Percentiles rank a stretch among this genome's conserved stretches.
These are phyloP conservation scores for Eimeria maxima DNA, from an alignment of 169 alveolate genomes.

Conservation along the genomic window DNA sequence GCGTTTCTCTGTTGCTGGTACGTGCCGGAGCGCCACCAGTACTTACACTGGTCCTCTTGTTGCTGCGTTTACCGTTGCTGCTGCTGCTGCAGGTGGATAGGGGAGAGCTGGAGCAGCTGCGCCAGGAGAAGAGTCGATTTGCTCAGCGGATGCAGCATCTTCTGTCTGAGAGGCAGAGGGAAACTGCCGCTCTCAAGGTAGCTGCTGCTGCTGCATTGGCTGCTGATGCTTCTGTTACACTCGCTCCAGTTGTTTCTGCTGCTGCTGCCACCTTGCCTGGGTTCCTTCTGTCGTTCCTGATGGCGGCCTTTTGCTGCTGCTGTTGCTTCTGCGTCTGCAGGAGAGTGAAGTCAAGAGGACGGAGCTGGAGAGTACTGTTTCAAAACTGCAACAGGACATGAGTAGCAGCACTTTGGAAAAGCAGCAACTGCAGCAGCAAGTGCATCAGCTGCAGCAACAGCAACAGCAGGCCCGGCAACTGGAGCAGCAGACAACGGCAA, in stretches of 20 bases:
- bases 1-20: background rate
- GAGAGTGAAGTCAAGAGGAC: background rate
- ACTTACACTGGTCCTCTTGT: background rate
- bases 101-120: slow-evolving; percentile 63
- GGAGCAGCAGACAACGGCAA: background rate
- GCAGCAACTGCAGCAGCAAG: too few relatives aligned
- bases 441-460: background rate
- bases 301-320: background rate
- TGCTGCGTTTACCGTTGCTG: background rate
- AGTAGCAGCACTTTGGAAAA: too few relatives aligned
- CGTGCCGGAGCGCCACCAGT: too few relatives aligned
- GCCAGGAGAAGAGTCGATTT: slow-evolving; percentile 47
- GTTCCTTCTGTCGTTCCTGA: too few relatives aligned
- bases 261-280: too few relatives aligned
- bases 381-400: background rate
- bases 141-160: slow-evolving; percentile 57
- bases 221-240: too few relatives aligned
- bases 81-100: slow-evolving; percentile 47
- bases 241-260: background rate
- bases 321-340: background rate
- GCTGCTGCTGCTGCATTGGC: too few relatives aligned
- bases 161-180: background rate
- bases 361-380: background rate
- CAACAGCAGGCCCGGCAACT: too few relatives aligned
- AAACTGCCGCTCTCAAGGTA: slow-evolving; percentile 19